A percentile compares a stretch with the other conserved stretches of the same genome.
These are phyloP conservation scores for Alternaria postmessia DNA, from an alignment of 2,329 filamentous ascomycete species.

Conservation along the genomic window DNA sequence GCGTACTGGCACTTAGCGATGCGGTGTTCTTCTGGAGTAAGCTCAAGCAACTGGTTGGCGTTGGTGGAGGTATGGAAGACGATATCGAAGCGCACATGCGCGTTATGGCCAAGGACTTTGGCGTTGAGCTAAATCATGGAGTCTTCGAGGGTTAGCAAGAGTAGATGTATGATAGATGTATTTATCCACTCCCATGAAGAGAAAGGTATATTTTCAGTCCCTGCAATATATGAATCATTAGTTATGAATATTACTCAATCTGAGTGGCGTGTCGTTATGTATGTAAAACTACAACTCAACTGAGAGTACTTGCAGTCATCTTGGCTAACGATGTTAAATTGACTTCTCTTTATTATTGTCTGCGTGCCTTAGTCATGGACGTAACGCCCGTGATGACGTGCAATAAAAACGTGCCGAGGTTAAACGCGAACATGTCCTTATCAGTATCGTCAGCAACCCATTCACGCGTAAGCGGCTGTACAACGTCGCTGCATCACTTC, in stretches of 20 bases:
- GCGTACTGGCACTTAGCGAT: slow-evolving; percentile 79
- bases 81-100: slow-evolving; percentile 89
- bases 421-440: slow-evolving; percentile 6
- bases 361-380: neutral
- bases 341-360: neutral
- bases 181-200: neutral
- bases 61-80: slow-evolving; percentile 90
- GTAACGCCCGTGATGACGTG: slow-evolving; percentile 14
- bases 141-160: slow-evolving; percentile 78
- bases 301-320: neutral
- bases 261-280: neutral
- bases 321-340: neutral
- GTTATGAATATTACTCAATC: too few relatives aligned
- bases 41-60: slow-evolving; percentile 76
- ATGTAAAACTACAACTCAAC: neutral
- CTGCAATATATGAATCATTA: neutral
- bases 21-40: slow-evolving; percentile 84
- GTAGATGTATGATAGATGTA: slow-evolving; percentile 1
- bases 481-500: neutral
- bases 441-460: neutral
- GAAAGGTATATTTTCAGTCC: neutral
- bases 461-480: neutral
- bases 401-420: slow-evolving; percentile 22
- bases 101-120: slow-evolving; percentile 87
- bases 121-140: slow-evolving; percentile 86